Evolutionary conservation across 2,329 filamentous ascomycete species (phyloP).

Genomic region (Biscogniauxia mediterranea): DNA sequence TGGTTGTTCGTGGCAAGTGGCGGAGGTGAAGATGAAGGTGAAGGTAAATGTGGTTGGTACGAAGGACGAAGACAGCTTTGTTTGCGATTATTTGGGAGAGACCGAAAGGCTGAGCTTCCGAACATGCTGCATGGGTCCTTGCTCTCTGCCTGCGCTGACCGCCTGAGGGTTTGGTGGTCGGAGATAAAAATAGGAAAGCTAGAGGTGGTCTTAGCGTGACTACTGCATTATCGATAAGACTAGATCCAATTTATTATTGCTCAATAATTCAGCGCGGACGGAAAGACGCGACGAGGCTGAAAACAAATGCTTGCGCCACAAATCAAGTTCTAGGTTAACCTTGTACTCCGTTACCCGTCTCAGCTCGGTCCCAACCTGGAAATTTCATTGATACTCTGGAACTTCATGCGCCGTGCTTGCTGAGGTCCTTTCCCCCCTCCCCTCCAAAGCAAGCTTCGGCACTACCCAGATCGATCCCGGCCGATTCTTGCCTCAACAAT

Average conservation of each 20-base stretch:
- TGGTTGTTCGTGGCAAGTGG: background rate
- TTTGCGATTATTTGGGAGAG: slow-evolving; percentile 3
- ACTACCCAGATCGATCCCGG: slow-evolving; percentile 15
- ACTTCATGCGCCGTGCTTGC: background rate
- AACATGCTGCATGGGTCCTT: background rate
- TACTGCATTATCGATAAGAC: background rate
- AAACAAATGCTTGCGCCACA: slow-evolving; percentile 18
- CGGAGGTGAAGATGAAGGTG: no score
- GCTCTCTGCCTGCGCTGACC: slow-evolving; percentile 2
- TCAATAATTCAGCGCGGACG: slow-evolving; percentile 5
- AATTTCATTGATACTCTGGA: background rate
- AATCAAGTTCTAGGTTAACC: slow-evolving; percentile 1
- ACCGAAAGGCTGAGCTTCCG: slow-evolving; percentile 8
- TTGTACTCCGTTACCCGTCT: no score
- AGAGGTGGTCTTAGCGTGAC: no score
- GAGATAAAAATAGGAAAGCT: slow-evolving; percentile 5
- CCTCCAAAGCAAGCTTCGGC: slow-evolving; percentile 8
- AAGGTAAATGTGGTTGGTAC: background rate
- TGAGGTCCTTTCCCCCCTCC: no score
- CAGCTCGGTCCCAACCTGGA: background rate
- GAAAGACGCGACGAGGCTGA: slow-evolving; percentile 28
- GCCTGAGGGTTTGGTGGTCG: slow-evolving; percentile 3
- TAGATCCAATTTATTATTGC: slow-evolving; percentile 8
- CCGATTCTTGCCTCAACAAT: slow-evolving; percentile 36
- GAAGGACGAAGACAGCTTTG: background rate